Conservation (phyloP, 73 alveolate species). For the Paramecium tetraurelia region DNA sequence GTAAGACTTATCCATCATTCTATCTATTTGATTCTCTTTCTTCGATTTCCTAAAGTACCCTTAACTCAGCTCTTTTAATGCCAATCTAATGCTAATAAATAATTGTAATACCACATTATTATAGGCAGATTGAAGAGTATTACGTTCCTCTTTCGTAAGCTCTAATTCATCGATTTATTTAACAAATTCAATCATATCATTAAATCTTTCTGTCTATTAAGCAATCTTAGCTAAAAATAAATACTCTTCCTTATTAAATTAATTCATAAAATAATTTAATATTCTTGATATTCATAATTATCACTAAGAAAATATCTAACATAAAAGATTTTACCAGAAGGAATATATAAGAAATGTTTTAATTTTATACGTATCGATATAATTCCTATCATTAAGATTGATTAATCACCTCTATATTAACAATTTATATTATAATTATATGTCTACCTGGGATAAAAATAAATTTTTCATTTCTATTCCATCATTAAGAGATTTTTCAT, state of each 20-base stretch:
- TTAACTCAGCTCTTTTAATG: slow-evolving; percentile 84
- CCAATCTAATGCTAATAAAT: slow-evolving; percentile 61
- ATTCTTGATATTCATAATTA: not conserved
- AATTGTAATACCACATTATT: not conserved
- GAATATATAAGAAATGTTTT: too few species aligned
- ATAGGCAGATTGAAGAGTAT: not conserved
- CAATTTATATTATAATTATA: too few species aligned
- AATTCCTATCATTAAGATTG: too few species aligned
- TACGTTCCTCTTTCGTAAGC: not conserved
- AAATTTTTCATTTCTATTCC: too few species aligned
- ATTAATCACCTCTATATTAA: too few species aligned
- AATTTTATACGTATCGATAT: too few species aligned
- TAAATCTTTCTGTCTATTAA: not conserved
- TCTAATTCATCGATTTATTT: not conserved
- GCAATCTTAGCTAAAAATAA: slow-evolving; percentile 9
- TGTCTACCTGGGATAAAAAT: too few species aligned
- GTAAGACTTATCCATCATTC: slow-evolving; percentile 71
- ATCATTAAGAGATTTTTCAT: too few species aligned
- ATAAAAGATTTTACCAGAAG: too few species aligned
- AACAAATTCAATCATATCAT: slow-evolving; percentile 10
- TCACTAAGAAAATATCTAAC: not conserved
- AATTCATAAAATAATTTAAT: not conserved
- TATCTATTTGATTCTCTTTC: slow-evolving; percentile 76
- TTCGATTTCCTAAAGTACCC: slow-evolving; percentile 78
- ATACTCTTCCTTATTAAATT: slow-evolving; percentile 16